Evolutionary conservation across 768 basidiomycete genomes (phyloP), one percentile per base, ranked within the genome.

Genomic region (Auricularia heimuer): DNA sequence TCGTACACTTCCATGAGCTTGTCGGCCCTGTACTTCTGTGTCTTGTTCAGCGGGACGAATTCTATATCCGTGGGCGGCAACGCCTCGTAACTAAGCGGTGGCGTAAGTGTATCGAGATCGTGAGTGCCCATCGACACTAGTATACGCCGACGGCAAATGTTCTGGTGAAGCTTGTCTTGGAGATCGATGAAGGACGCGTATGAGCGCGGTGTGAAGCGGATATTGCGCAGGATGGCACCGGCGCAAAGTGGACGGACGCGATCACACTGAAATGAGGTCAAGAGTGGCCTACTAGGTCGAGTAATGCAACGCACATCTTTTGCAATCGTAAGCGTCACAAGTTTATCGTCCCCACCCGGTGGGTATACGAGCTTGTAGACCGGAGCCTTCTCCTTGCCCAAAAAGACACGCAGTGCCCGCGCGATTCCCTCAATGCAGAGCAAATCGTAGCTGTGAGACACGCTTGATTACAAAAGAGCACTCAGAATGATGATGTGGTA

Each of bases 111-210:
- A 75, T 98, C 94, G 61, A 99, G 77, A 77, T 99, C 97, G 70
- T 99, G 97, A 1, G 97, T 99, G 65, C 97, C 97, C 68, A 99
- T 97, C 21, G 97, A 85, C 60, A 96, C 97, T 54, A 99, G 84
- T 72, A 90, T 91, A 65, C 97, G 81, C 68, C 89, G 81, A 65
- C 97, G 82, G 71, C 92, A 94, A 39, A 99, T 84, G 75, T 99
- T 99, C 72, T 95, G 90, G 73, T 99, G 97, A 62, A 99, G 81
- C 76, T 98, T 99, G 73, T 99, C 97, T 77, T 99, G 97, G n/a
- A 99, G 79, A 73, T 98, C 97, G 70, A 99, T 96, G 84, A 99
- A 98, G 67, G 92, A 94, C 33, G 89, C 90, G 73, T 98, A 98
- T 45, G 92, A 94, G 62, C 83, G 81, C 54, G 85, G 85, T 35